Conservation (phyloP, 2,329 filamentous ascomycete species). For the Trichoderma simmonsii region DNA sequence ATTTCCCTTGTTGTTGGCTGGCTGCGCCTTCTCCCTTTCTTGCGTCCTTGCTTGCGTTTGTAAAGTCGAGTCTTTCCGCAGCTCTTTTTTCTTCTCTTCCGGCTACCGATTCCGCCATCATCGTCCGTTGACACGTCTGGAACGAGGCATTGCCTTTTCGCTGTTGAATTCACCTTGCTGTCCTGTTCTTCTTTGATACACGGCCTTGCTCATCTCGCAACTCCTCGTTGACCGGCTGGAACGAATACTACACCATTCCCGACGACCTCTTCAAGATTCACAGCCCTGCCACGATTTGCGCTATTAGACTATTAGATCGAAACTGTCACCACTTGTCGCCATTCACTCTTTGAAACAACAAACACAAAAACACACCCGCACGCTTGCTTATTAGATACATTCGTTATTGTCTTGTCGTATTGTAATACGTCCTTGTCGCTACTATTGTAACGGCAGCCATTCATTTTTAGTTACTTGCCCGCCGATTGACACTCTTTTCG, state of each 20-base stretch:
- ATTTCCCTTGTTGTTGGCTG: slow-evolving; percentile 13
- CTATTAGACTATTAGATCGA: neutral
- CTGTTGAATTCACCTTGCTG: slow-evolving; percentile 18
- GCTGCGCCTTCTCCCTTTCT: neutral
- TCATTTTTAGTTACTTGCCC: slow-evolving; percentile 12
- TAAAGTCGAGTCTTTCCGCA: slow-evolving; percentile 9
- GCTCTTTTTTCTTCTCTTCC: neutral
- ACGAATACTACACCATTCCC: neutral
- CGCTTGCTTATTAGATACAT: slow-evolving; percentile 7
- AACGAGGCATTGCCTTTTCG: slow-evolving; percentile 28
- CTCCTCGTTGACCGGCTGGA: slow-evolving; percentile 1
- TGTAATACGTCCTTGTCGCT: slow-evolving; percentile 4
- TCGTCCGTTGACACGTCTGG: slow-evolving; percentile 31
- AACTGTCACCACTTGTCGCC: neutral
- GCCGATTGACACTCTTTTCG: slow-evolving; percentile 5
- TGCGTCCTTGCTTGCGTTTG: slow-evolving; percentile 16
- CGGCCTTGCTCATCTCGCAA: neutral
- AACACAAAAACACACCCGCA: neutral
- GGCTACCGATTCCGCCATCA: slow-evolving; percentile 28
- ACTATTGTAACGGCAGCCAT: slow-evolving; percentile 3
- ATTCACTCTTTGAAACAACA: slow-evolving; percentile 10
- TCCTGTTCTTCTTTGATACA: neutral
- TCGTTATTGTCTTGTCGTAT: slow-evolving; percentile 5
- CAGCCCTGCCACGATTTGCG: slow-evolving; percentile 5
- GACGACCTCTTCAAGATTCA: slow-evolving; percentile 3